A percentile compares a stretch with the other conserved stretches of the same genome.
Conservation (phyloP, 2,329 filamentous ascomycete species). For the Onygenales sp. region DNA sequence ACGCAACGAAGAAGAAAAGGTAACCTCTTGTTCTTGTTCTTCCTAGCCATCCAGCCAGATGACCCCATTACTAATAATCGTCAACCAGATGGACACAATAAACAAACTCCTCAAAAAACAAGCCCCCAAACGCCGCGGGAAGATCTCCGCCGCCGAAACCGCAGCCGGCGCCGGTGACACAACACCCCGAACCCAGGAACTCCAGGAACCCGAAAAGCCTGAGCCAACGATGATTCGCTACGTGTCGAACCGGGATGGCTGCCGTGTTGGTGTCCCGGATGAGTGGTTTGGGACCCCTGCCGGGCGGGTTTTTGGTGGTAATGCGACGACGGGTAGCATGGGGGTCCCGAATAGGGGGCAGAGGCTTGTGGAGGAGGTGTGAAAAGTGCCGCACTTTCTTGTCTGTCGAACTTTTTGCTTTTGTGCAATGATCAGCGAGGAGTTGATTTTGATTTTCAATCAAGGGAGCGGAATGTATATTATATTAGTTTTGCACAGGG, state of each 20-base stretch:
- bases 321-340: conserved; percentile 5
- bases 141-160: conserved; percentile 37
- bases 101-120: conserved; percentile 59
- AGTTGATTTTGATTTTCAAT: background rate
- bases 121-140: conserved; percentile 48
- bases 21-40: conserved; percentile 17
- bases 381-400: conserved; percentile 6
- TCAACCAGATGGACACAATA: conserved; percentile 53
- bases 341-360: conserved; percentile 7
- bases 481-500: background rate
- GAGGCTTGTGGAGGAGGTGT: conserved; percentile 33
- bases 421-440: background rate
- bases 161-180: conserved; percentile 26
- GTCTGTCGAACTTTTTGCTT: background rate
- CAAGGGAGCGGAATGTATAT: background rate
- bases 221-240: conserved; percentile 38
- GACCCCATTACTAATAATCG: background rate
- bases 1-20: conserved; percentile 70
- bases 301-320: conserved; percentile 30
- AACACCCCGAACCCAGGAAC: conserved; percentile 30
- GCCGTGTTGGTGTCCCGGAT: conserved; percentile 34
- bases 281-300: conserved; percentile 39
- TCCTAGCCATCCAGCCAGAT: background rate
- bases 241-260: conserved; percentile 33
- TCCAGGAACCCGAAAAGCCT: conserved; percentile 26